Evolutionary conservation across 495 filamentous ascomycete species (phyloP).

Genomic region (Talaromyces stipitatus): DNA sequence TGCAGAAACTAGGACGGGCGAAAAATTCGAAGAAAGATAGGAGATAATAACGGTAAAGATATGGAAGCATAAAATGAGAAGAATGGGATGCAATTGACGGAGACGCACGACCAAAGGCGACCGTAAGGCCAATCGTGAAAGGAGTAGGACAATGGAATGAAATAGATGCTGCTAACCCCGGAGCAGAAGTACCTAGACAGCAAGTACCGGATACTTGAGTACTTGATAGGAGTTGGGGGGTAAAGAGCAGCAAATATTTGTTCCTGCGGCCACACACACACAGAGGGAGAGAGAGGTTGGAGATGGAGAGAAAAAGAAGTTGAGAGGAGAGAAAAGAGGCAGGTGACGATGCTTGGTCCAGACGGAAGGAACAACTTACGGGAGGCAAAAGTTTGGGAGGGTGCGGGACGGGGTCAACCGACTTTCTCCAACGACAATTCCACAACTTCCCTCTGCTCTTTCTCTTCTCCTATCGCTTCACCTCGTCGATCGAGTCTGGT

Average conservation of each 20-base stretch:
- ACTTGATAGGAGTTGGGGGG: background rate
- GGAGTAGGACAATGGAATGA: background rate
- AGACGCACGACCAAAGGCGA: background rate
- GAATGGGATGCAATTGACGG: background rate
- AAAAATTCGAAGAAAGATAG: background rate
- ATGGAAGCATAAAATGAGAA: background rate
- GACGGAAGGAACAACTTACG: background rate
- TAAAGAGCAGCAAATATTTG: background rate
- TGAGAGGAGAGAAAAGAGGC: constrained; percentile 1
- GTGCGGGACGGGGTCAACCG: background rate
- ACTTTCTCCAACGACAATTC: too few species aligned
- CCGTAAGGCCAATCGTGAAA: background rate
- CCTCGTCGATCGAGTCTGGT: background rate
- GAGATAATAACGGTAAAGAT: background rate
- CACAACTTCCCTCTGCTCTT: background rate
- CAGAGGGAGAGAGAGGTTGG: background rate
- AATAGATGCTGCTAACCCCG: background rate
- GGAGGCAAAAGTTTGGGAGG: constrained; percentile 1
- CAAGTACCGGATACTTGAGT: background rate
- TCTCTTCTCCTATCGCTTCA: constrained; percentile 1
- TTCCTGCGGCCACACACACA: background rate
- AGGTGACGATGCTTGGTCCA: background rate
- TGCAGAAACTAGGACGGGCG: constrained; percentile 3
- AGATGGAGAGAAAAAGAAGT: constrained; percentile 12
- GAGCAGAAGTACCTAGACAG: background rate